Base-by-base conservation (phyloP, 1,139 yeast species). In the Blastobotrys niveus region DNA sequence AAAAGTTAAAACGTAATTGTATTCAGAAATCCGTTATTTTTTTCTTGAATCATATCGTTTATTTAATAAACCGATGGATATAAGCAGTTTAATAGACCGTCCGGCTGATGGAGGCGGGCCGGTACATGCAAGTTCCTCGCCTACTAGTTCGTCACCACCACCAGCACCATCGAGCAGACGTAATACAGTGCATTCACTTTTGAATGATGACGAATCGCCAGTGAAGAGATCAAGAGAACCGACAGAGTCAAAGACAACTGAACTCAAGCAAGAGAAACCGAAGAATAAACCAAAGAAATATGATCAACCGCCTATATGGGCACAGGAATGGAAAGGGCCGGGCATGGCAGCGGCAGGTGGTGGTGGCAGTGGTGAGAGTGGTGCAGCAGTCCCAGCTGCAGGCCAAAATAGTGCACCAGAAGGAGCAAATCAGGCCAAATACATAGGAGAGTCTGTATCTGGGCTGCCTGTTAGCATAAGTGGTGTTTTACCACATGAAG, bases 401-500 rank as follows among this genome's bases (percentile, higher is more conserved):
- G 5, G 14, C 17, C 17, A 25, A 25, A 25, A 25, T 25, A 10
- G n/a, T 25, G 14, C 8, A 31, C 34, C 38, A 38, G 37, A 46
- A 21, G 21, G 26, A 5, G 9, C 12, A 12, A 35, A 6, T 34
- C 24, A 8, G 30, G 39, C 21, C 17, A 26, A 18, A 21, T 29
- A 29, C 5, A 38, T 17, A 17, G 32, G 18, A 10, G 43, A 34
- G 17, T 29, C 40, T 3, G 29, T 30, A 14, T 24, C 38, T 14
- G 52, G 20, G 14, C 46, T 27, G 45, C 54, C 36, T 58, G 56
- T 64, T 52, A 77, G 82, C 46, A 73, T 86, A 19, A 76, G 87
- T 1, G 87, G 87, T 9, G 70, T 80, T 1, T 76, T 82, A 22
- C 96, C 96, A 1, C 82, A 85, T 41, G 87, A 86, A 54, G 91